Percentiles rank a stretch among this genome's conserved stretches.
Conservation (phyloP, 2,329 filamentous ascomycete species). For the Lasiodiplodia theobromae region DNA sequence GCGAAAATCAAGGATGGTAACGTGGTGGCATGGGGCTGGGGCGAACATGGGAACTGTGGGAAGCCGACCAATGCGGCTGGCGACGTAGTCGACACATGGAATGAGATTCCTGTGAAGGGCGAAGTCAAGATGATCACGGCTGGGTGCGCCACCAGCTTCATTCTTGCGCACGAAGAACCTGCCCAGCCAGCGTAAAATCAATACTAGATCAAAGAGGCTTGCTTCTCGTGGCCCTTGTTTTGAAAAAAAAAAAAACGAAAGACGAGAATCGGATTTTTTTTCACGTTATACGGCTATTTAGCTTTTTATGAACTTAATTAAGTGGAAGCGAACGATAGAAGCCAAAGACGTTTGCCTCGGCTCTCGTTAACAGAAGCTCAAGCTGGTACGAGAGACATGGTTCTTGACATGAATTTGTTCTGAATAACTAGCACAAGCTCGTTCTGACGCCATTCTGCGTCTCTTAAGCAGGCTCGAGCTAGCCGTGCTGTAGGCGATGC, state of each 20-base stretch:
- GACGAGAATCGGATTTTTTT: too few relatives aligned
- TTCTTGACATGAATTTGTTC: too few relatives aligned
- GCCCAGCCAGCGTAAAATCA: neutral
- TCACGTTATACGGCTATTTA: too few relatives aligned
- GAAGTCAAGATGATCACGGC: constrained; percentile 72
- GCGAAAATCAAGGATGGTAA: constrained; percentile 70
- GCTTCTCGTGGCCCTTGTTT: neutral
- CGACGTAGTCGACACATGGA: constrained; percentile 74
- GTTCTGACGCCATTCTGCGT: too few relatives aligned
- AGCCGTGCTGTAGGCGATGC: neutral
- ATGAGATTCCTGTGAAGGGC: constrained; percentile 64
- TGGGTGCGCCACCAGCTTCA: constrained; percentile 91
- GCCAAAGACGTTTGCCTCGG: too few relatives aligned
- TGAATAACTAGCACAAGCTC: too few relatives aligned
- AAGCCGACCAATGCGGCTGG: constrained; percentile 64
- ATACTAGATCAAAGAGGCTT: neutral
- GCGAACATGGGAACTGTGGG: constrained; percentile 96
- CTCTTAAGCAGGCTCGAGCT: neutral
- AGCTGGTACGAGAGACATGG: too few relatives aligned
- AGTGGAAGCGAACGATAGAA: too few relatives aligned
- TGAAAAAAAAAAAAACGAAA: neutral
- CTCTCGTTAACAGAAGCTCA: too few relatives aligned
- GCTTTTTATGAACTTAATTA: too few relatives aligned
- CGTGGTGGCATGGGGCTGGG: constrained; percentile 92
- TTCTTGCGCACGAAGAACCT: constrained; percentile 45